phyloP scores from a whole-genome alignment of 208 protist species.

The Blastocrithidia nonstop region DNA sequence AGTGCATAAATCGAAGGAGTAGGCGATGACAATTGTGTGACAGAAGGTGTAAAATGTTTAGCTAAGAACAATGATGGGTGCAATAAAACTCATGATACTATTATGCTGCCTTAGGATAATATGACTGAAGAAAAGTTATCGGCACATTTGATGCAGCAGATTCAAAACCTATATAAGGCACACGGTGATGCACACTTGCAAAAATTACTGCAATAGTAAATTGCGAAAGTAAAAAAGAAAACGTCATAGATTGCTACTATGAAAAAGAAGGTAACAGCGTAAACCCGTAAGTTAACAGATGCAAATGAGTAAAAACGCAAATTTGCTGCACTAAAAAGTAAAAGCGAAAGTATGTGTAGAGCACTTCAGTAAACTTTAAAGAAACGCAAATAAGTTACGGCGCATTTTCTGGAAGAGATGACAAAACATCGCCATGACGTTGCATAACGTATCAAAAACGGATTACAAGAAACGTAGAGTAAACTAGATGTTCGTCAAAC shows the following conservation, averaged over 20 bases:
- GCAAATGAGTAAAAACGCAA: constrained; percentile 12
- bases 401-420: constrained; percentile 37
- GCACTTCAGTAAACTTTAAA: constrained; percentile 31
- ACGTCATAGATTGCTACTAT: constrained; percentile 37
- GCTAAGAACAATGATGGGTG: no score
- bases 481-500: not conserved
- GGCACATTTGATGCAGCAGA: no score
- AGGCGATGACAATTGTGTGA: no score
- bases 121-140: no score
- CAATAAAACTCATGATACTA: no score
- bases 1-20: no score
- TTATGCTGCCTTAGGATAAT: no score
- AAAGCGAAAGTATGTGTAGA: constrained; percentile 24
- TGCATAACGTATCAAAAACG: constrained; percentile 16
- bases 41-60: no score
- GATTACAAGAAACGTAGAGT: not conserved
- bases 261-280: constrained; percentile 26
- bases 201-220: constrained; percentile 45
- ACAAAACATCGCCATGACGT: constrained; percentile 21
- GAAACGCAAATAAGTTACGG: constrained; percentile 21
- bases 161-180: constrained; percentile 21
- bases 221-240: constrained; percentile 45
- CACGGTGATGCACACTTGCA: constrained; percentile 45
- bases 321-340: constrained; percentile 11
- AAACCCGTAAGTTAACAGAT: constrained; percentile 17